Evolutionary conservation across 192 early-diverging fungal genomes (phyloP).

Genomic region (Phlyctochytrium bullatum): DNA sequence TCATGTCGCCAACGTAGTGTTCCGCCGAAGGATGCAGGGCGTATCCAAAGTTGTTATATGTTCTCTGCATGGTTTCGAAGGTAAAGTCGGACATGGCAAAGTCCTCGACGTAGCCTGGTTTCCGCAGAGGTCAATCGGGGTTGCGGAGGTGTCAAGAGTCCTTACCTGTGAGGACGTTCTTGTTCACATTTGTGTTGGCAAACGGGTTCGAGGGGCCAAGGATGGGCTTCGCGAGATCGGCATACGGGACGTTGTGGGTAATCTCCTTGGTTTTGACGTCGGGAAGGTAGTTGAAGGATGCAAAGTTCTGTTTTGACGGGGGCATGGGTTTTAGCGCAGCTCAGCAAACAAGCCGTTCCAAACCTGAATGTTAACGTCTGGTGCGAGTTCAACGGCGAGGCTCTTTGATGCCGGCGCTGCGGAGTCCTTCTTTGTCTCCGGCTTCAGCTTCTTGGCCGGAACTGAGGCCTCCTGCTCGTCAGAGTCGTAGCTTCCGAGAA

Average conservation of each 20-base stretch:
- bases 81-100: constrained; percentile 65
- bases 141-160: constrained; percentile 13
- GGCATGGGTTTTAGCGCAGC: neutral
- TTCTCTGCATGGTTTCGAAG: constrained; percentile 83
- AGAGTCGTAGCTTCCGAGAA: neutral
- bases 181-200: constrained; percentile 25
- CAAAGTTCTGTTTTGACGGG: constrained; percentile 25
- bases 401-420: constrained; percentile 5
- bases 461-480: neutral
- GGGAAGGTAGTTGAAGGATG: constrained; percentile 30
- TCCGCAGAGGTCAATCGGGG: too few species aligned
- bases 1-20: constrained; percentile 65
- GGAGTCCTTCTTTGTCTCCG: neutral
- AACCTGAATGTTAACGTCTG: constrained; percentile 40
- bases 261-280: constrained; percentile 46
- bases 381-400: constrained; percentile 30
- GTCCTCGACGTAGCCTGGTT: constrained; percentile 73
- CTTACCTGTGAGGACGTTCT: constrained; percentile 43
- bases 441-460: neutral
- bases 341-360: too few species aligned
- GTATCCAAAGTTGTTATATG: constrained; percentile 76
- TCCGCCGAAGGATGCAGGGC: constrained; percentile 69
- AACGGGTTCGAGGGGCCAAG: constrained; percentile 48
- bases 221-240: constrained; percentile 37
- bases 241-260: constrained; percentile 45